Evolutionary conservation across 345 rosid species (phyloP).

Genomic region (Lepidium africanum): DNA sequence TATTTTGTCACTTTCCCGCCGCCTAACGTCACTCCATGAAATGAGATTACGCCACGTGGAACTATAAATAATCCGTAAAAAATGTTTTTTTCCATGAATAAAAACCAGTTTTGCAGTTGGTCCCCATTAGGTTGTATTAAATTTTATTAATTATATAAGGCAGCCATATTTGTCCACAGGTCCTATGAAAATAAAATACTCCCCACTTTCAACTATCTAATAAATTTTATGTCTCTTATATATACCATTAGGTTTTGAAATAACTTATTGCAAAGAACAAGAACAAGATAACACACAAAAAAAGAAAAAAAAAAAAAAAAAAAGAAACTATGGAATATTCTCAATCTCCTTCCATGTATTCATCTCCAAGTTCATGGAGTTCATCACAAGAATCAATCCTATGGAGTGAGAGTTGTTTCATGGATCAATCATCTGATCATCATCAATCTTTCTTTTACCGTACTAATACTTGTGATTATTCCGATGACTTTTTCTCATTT

Average conservation of each 20-base stretch:
- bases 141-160: conserved; percentile 12
- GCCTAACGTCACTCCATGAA: conserved; percentile 29
- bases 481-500: conserved; percentile 36
- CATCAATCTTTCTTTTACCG: conserved; percentile 30
- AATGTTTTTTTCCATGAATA: not conserved
- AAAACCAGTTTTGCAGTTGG: conserved; percentile 3
- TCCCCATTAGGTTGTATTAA: conserved; percentile 10
- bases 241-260: conserved; percentile 18
- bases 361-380: conserved; percentile 30
- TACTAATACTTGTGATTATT: conserved; percentile 23
- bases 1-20: conserved; percentile 14
- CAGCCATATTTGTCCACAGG: conserved; percentile 27
- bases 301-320: not conserved
- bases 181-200: conserved; percentile 12
- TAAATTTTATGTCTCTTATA: conserved; percentile 11
- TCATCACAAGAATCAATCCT: conserved; percentile 36
- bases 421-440: conserved; percentile 16
- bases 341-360: conserved; percentile 21
- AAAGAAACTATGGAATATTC: conserved; percentile 16
- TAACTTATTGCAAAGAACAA: conserved; percentile 8
- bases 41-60: conserved; percentile 17
- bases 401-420: conserved; percentile 34
- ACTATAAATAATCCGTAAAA: conserved; percentile 5
- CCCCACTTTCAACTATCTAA: conserved; percentile 18
- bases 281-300: not conserved